Evolutionary conservation across 768 basidiomycete genomes (phyloP), one percentile per base, ranked within the genome.

Genomic region (Leccinum ochraceum): DNA sequence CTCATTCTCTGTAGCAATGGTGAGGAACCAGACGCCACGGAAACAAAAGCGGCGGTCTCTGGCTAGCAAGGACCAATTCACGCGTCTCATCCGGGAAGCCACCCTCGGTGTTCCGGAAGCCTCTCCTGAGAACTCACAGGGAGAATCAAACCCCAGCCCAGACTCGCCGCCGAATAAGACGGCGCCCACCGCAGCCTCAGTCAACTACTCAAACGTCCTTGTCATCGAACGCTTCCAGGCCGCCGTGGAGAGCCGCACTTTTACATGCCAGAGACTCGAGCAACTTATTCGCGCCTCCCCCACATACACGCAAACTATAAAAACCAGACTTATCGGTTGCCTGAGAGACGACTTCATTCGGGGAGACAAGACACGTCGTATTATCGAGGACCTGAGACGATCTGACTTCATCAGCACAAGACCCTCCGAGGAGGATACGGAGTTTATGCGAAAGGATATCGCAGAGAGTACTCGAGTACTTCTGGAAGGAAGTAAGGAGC

Each of bases 231-330:
- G 63, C 42, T 71, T 71, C 53, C 68, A 71, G 49, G 68, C 60
- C 11, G 69, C 70, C 10, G 63, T 71, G n/a, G 69, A 71, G 42
- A 63, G 50, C 42, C 70, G 69, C 17, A 59, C 70, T 20, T 67
- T 68, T 56, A 64, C 69, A 22, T 71, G 69, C 55, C 70, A 69
- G 36, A 70, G 63, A 57, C 70, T 71, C n/a, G 69, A 71, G 42
- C 62, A 70, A 22, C 69, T 71, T 53, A 67, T 71, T 22, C 66
- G 70, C 32, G 46, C 55, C 34, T 71, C 69, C 20, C 20, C 54
- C 34, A 54, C 64, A 26, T 69, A 71, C 36, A 52, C 68, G 1
- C 62, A 66, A 32, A 26, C 68, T 16, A 56, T 64, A 26, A 69
- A 70, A 59, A 54, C 6, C 13, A 60, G 59, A 48, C 61, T 71